Evolutionary conservation across 352 stramenopile species (phyloP).

Genomic region (Pythium oligandrum): DNA sequence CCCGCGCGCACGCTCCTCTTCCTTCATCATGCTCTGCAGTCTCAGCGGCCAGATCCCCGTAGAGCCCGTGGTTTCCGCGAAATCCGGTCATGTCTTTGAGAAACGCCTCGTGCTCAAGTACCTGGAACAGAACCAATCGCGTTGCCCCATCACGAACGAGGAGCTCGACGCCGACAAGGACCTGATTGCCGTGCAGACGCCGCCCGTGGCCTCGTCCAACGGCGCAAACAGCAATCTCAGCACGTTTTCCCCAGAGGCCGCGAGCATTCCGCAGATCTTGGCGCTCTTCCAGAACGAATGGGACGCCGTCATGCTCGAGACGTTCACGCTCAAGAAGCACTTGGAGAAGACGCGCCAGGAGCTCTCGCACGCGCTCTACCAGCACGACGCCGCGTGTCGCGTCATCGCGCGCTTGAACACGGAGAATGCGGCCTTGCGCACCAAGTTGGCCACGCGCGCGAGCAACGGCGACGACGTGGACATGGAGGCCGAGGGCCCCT

Average conservation of each 20-base stretch:
- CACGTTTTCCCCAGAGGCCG: constrained; percentile 33
- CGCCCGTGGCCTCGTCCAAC: constrained; percentile 9
- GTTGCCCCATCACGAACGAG: constrained; percentile 68
- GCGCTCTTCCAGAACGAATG: constrained; percentile 90
- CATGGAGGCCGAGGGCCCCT: constrained; percentile 22
- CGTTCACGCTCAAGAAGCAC: constrained; percentile 92
- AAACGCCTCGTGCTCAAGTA: constrained; percentile 83
- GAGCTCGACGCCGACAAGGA: constrained; percentile 57
- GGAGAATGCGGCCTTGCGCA: constrained; percentile 58
- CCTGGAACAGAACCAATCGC: constrained; percentile 58
- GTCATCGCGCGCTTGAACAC: constrained; percentile 91
- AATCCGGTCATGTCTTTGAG: constrained; percentile 87
- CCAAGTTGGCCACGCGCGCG: constrained; percentile 20
- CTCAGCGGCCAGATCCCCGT: constrained; percentile 78
- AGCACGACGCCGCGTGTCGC: constrained; percentile 94
- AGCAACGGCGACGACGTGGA: constrained; percentile 40
- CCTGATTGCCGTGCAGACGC: constrained; percentile 52
- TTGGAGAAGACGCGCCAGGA: constrained; percentile 94
- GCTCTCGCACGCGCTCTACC: constrained; percentile 93
- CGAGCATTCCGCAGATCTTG: constrained; percentile 63
- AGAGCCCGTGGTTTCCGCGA: constrained; percentile 79
- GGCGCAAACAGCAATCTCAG: constrained; percentile 4
- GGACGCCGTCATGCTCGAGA: constrained; percentile 92
- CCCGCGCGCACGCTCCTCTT: background rate
- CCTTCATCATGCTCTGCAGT: constrained; percentile 61